These are phyloP conservation scores for Cordia subcordata DNA, from an alignment of 257 asterid species.

Conservation along the genomic window DNA sequence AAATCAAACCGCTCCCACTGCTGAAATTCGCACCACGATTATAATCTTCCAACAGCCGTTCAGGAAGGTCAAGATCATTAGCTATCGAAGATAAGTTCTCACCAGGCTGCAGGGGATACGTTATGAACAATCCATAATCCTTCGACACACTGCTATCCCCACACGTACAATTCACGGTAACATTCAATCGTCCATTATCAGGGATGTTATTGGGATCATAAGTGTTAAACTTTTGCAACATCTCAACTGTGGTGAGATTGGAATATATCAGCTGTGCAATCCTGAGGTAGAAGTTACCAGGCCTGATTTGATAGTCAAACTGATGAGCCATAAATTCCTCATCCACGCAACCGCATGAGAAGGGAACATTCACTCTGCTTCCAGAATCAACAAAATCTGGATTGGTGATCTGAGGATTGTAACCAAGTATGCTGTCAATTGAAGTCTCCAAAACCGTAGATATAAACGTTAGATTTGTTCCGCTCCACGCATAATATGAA, in stretches of 20 bases:
- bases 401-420: conserved; percentile 51
- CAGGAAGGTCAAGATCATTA: conserved; percentile 29
- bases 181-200: conserved; percentile 23
- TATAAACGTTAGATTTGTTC: conserved; percentile 44
- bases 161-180: conserved; percentile 57
- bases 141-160: conserved; percentile 49
- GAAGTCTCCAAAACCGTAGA: conserved; percentile 40
- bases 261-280: conserved; percentile 35
- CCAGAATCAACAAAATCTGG: conserved; percentile 24
- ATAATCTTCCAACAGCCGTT: conserved; percentile 43
- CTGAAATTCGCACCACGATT: conserved; percentile 56
- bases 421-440: conserved; percentile 23
- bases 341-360: conserved; percentile 44
- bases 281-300: conserved; percentile 24
- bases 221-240: conserved; percentile 49
- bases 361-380: conserved; percentile 47
- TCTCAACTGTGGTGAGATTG: conserved; percentile 51
- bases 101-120: conserved; percentile 56
- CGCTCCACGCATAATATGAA: conserved; percentile 50
- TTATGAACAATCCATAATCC: conserved; percentile 53
- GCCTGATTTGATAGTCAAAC: conserved; percentile 31
- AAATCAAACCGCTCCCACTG: conserved; percentile 54
- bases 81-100: conserved; percentile 33
- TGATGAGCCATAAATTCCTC: conserved; percentile 49
- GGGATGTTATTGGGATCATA: conserved; percentile 28